These are phyloP conservation scores for Cyanidiococcus yangmingshanensis DNA, from an alignment of 23 red algal species.

Conservation along the genomic window DNA sequence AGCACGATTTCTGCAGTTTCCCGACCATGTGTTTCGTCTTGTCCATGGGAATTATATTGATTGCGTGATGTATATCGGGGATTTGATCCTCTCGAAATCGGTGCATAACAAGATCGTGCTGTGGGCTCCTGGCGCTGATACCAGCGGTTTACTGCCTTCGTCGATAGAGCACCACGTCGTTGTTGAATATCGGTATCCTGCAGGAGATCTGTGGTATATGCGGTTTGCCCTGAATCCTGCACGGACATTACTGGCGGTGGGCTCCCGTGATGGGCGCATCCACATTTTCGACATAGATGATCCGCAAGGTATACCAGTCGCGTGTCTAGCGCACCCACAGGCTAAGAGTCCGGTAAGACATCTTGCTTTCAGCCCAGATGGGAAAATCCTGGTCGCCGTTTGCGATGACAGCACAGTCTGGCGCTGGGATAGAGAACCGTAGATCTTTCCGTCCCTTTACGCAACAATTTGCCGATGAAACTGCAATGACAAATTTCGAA, in stretches of 20 bases:
- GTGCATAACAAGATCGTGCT: constrained; percentile 67
- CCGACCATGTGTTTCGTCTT: constrained; percentile 38
- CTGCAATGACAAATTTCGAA: no score
- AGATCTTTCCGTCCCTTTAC: no score
- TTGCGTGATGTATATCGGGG: constrained; percentile 71
- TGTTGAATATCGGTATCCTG: constrained; percentile 47
- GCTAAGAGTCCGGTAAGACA: constrained; percentile 42
- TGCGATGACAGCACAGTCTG: constrained; percentile 41
- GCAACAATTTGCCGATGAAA: no score
- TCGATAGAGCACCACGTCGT: constrained; percentile 51
- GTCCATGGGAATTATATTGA: constrained; percentile 92
- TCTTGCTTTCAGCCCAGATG: constrained; percentile 73
- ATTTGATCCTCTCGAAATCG: constrained; percentile 74
- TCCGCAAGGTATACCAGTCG: background rate
- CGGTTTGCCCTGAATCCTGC: constrained; percentile 57
- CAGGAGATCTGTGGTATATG: constrained; percentile 65
- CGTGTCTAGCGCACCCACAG: background rate
- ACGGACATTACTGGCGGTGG: constrained; percentile 50
- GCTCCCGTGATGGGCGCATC: constrained; percentile 26
- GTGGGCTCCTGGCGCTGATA: constrained; percentile 58
- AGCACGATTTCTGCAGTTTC: constrained; percentile 57
- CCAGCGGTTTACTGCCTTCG: constrained; percentile 34
- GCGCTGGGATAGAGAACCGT: constrained; percentile 25
- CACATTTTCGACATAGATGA: constrained; percentile 16
- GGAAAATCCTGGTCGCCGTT: constrained; percentile 55